Evolutionary conservation across 2,329 filamentous ascomycete genomes (phyloP).

Genomic region (Dactylellina sp.): DNA sequence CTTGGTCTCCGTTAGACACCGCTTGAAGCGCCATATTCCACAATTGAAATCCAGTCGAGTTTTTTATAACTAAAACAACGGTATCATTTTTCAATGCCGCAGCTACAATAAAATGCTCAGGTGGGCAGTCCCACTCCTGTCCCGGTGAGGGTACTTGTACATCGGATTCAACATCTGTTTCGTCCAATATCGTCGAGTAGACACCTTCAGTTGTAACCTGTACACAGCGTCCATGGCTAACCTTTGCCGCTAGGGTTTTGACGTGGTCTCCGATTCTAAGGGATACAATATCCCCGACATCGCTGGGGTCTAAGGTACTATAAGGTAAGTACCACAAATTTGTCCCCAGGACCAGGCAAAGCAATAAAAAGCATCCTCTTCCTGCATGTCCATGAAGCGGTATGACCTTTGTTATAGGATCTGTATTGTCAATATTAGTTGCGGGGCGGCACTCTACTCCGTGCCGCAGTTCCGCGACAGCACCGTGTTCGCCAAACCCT

Average conservation of each 20-base stretch:
- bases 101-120: constrained; percentile 18
- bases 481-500: constrained; percentile 72
- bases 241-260: constrained; percentile 23
- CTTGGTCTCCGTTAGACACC: constrained; percentile 36
- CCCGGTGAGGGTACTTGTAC: constrained; percentile 38
- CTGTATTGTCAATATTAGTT: constrained; percentile 33
- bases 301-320: constrained; percentile 31
- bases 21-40: constrained; percentile 47
- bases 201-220: constrained; percentile 45
- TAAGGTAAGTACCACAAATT: constrained; percentile 44
- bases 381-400: constrained; percentile 28
- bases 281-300: constrained; percentile 38
- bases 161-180: constrained; percentile 40
- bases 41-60: constrained; percentile 16
- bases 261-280: constrained; percentile 38
- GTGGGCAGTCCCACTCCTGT: constrained; percentile 53
- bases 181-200: constrained; percentile 43
- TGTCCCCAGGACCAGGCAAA: constrained; percentile 34
- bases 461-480: constrained; percentile 75
- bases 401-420: constrained; percentile 45
- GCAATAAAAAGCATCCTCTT: constrained; percentile 33
- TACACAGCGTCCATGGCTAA: constrained; percentile 30
- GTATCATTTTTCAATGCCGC: constrained; percentile 31
- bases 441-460: constrained; percentile 76
- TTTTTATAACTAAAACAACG: constrained; percentile 29